Base-by-base conservation (phyloP, 306 rosid species). In the Begonia masoniana region DNA sequence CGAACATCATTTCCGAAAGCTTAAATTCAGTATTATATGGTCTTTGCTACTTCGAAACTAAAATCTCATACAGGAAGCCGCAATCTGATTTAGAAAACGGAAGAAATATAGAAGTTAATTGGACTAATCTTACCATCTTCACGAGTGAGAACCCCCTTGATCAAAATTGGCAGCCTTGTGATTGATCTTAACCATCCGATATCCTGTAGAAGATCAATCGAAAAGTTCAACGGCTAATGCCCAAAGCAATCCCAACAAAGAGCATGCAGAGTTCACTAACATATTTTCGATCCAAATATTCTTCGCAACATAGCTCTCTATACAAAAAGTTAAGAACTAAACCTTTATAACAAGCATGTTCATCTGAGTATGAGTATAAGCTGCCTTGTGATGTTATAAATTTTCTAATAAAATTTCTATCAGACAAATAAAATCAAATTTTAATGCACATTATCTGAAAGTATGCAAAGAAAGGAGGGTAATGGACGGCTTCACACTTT, bases 81-180 rank as follows among this genome's bases (percentile, higher is more conserved):
- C 3, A 43, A 2, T 43, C 13, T 43, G 13, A 45, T 45, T 45
- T 10, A n/a, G 49, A 45, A 11, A 45, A 55, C 23, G 16, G 42
- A 43, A 31, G 43, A 24, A n/a, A 45, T 23, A 9, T 57, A n/a
- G 2, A 36, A 10, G 43, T 36, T 15, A 41, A 15, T 39, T 1
- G 36, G 41, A 50, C n/a, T 21, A n/a, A 56, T 11, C 45, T 41
- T 70, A 75, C 80, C 81, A 71, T 75, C 74, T 63, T 67, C 81
- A 43, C 45, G 64, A 59, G 76, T 66, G 45, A 75, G 80, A 51
- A 75, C 43, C 7, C 76, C 80, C 62, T 70, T 70, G 15, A 75
- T 10, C 57, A 75, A 57, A 51, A 75, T 63, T 36, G 81, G 81
- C 62, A 71, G 47, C 13, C 45, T 71, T 41, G 76, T 67, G 61